A percentile compares a stretch with the other conserved stretches of the same genome.
phyloP scores from a whole-genome alignment of 164 flowering plant species.

The Vitis rotundifolia region DNA sequence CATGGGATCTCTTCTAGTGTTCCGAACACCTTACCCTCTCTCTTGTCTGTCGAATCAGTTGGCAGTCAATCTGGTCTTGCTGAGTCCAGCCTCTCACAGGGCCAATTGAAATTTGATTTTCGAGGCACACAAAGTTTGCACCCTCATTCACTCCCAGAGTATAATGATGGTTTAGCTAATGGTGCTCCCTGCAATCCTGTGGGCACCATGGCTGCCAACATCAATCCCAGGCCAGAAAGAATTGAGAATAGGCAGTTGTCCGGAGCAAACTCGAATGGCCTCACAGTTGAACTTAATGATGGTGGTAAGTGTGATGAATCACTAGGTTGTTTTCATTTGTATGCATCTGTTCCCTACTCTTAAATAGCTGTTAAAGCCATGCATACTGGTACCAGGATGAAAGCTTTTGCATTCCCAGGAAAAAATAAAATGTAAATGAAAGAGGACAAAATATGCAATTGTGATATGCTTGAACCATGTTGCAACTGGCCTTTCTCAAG shows the following conservation, averaged over 20 bases:
- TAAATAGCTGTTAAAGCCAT: too few relatives aligned
- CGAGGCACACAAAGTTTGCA: slow-evolving; percentile 35
- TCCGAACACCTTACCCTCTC: slow-evolving; percentile 49
- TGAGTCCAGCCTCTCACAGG: slow-evolving; percentile 34
- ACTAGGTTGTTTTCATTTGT: not conserved
- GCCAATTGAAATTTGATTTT: slow-evolving; percentile 45
- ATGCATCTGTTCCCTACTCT: not conserved
- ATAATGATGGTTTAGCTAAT: slow-evolving; percentile 42
- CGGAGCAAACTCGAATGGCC: slow-evolving; percentile 44
- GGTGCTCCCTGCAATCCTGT: slow-evolving; percentile 37
- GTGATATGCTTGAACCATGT: too few relatives aligned
- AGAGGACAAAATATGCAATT: too few relatives aligned
- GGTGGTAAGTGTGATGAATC: slow-evolving; percentile 37
- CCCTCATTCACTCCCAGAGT: slow-evolving; percentile 77
- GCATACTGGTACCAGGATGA: too few relatives aligned
- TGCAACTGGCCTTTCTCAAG: too few relatives aligned
- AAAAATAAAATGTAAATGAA: too few relatives aligned
- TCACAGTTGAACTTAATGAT: slow-evolving; percentile 41
- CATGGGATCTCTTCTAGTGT: slow-evolving; percentile 52
- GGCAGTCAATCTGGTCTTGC: slow-evolving; percentile 39
- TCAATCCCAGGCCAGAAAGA: slow-evolving; percentile 38
- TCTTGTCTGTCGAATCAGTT: slow-evolving; percentile 40
- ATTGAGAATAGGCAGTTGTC: slow-evolving; percentile 37
- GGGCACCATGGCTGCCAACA: slow-evolving; percentile 32
- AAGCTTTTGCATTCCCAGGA: too few relatives aligned